Base-by-base conservation (phyloP, 192 early-diverging fungal species). In the Coemansia sp. region DNA sequence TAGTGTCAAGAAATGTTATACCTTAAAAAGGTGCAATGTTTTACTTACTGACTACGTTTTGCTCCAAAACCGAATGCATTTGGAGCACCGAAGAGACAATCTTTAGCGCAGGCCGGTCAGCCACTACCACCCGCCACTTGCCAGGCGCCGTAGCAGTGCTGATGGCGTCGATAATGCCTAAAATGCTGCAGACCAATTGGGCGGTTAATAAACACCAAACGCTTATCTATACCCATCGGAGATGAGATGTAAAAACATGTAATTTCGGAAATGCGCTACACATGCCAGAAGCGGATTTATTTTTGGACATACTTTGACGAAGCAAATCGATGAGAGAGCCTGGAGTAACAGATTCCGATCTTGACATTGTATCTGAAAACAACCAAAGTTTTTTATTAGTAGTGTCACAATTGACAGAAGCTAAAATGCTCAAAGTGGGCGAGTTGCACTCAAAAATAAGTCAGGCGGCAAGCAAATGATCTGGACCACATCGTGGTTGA, bases 71-170 rank as follows among this genome's bases (percentile, higher is more conserved):
- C 12, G 70, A 62, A 11, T 69, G 74, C 74, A 82, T 76, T 61
- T 77, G 73, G 26, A 82, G 74, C 48, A 76, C 69, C 19, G 66
- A 64, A 4, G 80, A 82, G 21, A 82, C 59, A 54, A 82, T 71
- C 20, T 71, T 73, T 59, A 82, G 74, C 46, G 80, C 72, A 15
- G 71, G 71, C 14, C 55, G 66, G 49, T 82, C 80, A 52, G 75
- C 80, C 23, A 82, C 71, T 4, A 82, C 80, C 15, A 82, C 80
- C 19, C 71, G 66, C 80, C 80, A 82, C 53, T 65, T 72, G 66
- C 57, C 71, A 19, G 66, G 57, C 36, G 59, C 69, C 3, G 60
- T 62, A 9, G 59, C 66, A 25, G 66, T 54, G 37, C 72, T 51
- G 69, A 81, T 81, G 22, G 78, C 72, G 34, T 17, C 42, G 63